phyloP scores from a whole-genome alignment of 345 rosid genomes.

The Rhodamnia rubescens region DNA sequence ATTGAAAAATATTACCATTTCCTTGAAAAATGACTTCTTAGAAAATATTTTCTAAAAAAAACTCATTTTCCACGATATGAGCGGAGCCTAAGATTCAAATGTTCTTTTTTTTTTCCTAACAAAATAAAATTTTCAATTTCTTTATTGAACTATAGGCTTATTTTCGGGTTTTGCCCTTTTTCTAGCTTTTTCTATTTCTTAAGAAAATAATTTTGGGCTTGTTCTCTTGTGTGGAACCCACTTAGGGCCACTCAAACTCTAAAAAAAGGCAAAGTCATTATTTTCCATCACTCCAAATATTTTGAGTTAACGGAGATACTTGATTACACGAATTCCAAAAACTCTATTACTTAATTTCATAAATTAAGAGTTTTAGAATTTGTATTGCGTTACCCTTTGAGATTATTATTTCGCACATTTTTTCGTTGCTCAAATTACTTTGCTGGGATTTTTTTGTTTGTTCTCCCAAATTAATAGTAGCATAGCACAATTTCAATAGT shows the following conservation, averaged over 20 bases:
- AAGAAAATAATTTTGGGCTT: not conserved
- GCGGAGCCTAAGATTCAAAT: not conserved
- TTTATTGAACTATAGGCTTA: not conserved
- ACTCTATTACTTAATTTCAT: not conserved
- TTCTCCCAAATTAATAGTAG: no score
- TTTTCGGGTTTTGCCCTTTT: not conserved
- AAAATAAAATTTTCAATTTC: not conserved
- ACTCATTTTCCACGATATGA: no score
- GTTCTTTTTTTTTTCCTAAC: not conserved
- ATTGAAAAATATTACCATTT: no score
- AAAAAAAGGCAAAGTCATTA: not conserved
- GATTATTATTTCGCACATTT: not conserved
- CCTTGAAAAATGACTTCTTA: no score
- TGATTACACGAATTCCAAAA: not conserved
- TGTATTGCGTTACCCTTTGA: not conserved
- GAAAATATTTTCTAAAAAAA: no score
- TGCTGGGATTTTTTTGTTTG: not conserved
- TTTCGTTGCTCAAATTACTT: not conserved
- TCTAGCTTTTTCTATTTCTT: not conserved
- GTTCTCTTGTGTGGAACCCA: not conserved
- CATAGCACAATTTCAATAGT: no score
- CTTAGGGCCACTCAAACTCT: not conserved
- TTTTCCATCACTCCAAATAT: not conserved
- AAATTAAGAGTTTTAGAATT: not conserved
- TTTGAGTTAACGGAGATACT: rapidly evolving